Conservation (phyloP, 2,329 filamentous ascomycete species). For the Arthrinium phaeospermum region DNA sequence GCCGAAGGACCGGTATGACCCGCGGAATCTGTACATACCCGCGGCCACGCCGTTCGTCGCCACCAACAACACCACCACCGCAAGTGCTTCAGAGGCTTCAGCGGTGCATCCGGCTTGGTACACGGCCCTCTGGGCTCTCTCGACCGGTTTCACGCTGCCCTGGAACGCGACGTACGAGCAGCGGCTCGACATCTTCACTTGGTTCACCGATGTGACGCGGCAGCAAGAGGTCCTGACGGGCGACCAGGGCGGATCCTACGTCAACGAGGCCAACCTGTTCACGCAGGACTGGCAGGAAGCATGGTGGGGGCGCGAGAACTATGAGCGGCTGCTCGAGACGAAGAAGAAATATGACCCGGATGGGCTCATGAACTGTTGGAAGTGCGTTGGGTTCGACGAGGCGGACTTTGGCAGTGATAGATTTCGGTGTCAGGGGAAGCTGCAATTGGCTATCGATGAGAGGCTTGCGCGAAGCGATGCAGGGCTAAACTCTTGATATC, state of each 20-base stretch:
- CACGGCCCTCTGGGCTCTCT: conserved; percentile 28
- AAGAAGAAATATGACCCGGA: conserved; percentile 43
- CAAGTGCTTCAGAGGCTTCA: conserved; percentile 4
- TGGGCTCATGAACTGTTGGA: conserved; percentile 37
- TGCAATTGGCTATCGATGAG: conserved; percentile 25
- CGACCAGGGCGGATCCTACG: conserved; percentile 44
- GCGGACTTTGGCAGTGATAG: conserved; percentile 25
- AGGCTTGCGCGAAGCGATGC: not conserved
- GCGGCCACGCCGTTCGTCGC: conserved; percentile 30
- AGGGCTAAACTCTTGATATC: not conserved
- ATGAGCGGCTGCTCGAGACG: conserved; percentile 35
- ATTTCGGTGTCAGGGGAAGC: conserved; percentile 27
- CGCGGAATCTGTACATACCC: conserved; percentile 30
- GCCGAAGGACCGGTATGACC: conserved; percentile 25
- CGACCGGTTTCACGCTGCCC: conserved; percentile 23
- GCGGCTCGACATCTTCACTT: conserved; percentile 28
- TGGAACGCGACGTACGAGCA: conserved; percentile 30
- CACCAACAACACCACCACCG: conserved; percentile 16
- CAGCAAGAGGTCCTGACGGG: conserved; percentile 28
- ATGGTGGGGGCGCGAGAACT: conserved; percentile 42
- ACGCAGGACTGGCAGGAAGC: conserved; percentile 41
- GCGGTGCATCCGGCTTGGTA: conserved; percentile 32
- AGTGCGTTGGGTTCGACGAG: conserved; percentile 32
- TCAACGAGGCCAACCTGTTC: conserved; percentile 45
- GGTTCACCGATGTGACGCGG: conserved; percentile 24